Conservation (phyloP, 345 rosid species). For the Nasturtium officinale region DNA sequence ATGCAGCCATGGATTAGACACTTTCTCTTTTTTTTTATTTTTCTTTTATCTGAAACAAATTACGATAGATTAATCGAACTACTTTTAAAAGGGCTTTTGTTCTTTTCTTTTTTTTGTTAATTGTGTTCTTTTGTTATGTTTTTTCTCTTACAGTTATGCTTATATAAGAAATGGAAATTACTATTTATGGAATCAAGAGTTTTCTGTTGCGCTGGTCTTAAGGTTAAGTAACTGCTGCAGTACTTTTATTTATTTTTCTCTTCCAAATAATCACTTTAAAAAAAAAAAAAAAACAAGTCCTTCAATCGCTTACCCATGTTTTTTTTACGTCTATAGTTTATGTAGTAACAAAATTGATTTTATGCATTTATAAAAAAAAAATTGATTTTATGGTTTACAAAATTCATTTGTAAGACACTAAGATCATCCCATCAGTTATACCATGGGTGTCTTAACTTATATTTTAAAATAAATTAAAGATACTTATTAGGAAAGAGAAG, state of each 20-base stretch:
- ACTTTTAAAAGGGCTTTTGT: neutral
- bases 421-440: no score
- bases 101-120: neutral
- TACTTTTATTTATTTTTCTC: neutral
- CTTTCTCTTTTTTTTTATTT: neutral
- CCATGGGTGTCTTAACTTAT: no score
- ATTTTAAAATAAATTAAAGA: no score
- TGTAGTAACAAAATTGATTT: no score
- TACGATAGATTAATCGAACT: neutral
- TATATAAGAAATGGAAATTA: conserved; percentile 29
- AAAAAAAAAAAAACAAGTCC: neutral
- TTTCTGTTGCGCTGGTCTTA: conserved; percentile 36
- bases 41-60: conserved; percentile 25
- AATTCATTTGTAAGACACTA: no score
- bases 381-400: no score
- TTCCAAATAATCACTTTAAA: neutral
- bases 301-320: neutral
- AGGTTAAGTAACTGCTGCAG: conserved; percentile 37
- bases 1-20: conserved; percentile 36
- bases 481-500: no score
- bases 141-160: conserved; percentile 7
- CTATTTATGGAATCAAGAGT: conserved; percentile 28
- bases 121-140: conserved; percentile 4
- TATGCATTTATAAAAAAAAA: no score
- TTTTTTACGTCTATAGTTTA: no score